These are phyloP conservation scores for Rhododendron ovatum DNA, from an alignment of 148 eudicot species.

Conservation along the genomic window DNA sequence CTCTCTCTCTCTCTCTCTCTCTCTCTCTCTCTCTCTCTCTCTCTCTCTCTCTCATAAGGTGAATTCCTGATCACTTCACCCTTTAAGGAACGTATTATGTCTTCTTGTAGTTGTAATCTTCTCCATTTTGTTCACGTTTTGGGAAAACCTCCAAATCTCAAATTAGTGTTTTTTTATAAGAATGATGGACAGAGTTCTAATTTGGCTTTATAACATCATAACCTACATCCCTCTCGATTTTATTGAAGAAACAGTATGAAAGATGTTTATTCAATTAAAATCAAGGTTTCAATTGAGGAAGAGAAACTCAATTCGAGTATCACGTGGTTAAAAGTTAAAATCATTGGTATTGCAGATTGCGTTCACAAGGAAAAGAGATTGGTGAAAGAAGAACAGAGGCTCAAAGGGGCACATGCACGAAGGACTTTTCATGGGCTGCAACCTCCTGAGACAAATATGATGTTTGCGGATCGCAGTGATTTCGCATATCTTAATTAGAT, in stretches of 20 bases:
- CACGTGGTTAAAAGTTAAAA: neutral
- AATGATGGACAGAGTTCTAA: neutral
- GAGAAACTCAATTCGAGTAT: neutral
- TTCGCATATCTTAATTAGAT: too few species aligned
- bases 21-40: too few species aligned
- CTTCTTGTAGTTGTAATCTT: too few species aligned
- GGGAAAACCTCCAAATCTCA: too few species aligned
- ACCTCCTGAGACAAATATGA: slow-evolving; percentile 56
- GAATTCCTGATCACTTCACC: too few species aligned
- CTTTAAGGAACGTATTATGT: too few species aligned
- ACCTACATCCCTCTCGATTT: slow-evolving; percentile 33
- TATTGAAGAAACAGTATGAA: slow-evolving; percentile 36
- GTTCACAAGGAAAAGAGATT: slow-evolving; percentile 87
- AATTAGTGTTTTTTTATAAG: too few species aligned
- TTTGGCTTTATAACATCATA: slow-evolving; percentile 20
- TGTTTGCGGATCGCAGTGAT: too few species aligned
- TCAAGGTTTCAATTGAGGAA: neutral
- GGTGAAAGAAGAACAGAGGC: slow-evolving; percentile 88
- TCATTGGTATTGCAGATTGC: slow-evolving; percentile 53
- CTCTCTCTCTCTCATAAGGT: too few species aligned
- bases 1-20: too few species aligned
- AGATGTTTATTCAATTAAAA: neutral
- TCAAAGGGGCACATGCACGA: slow-evolving; percentile 91
- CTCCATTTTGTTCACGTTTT: too few species aligned
- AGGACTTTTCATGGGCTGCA: slow-evolving; percentile 88